Evolutionary conservation across 2,329 filamentous ascomycete species (phyloP).

Genomic region (Aspergillus sp.): DNA sequence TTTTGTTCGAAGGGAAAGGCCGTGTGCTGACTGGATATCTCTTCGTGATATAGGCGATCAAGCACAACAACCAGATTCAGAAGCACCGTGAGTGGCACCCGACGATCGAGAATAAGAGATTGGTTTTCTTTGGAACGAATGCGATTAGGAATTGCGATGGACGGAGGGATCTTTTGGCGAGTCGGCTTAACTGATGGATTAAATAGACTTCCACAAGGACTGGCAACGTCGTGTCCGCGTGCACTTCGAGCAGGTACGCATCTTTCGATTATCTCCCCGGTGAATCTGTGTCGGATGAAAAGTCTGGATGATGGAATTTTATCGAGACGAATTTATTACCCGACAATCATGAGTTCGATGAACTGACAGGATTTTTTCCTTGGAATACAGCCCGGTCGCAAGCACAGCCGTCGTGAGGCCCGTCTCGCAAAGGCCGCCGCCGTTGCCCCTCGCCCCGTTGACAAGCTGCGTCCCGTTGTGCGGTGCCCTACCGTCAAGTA

Average conservation of each 20-base stretch:
- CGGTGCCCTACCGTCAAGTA: constrained; percentile 98
- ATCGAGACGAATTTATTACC: constrained; percentile 16
- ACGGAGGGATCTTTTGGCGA: constrained; percentile 14
- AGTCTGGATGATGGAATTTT: constrained; percentile 8
- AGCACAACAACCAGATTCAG: constrained; percentile 98
- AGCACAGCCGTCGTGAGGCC: constrained; percentile 86
- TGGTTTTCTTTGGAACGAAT: constrained; percentile 3
- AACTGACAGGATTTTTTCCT: constrained; percentile 37
- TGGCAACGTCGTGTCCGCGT: constrained; percentile 98
- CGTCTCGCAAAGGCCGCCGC: constrained; percentile 93
- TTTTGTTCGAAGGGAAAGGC: background rate
- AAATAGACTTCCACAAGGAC: constrained; percentile 96
- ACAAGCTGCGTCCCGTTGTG: constrained; percentile 94
- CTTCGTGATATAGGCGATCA: constrained; percentile 74
- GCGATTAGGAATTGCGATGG: background rate
- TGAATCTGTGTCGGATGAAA: constrained; percentile 19
- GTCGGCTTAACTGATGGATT: constrained; percentile 26
- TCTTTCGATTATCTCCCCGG: constrained; percentile 23
- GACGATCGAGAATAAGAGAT: constrained; percentile 11
- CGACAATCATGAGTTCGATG: constrained; percentile 17
- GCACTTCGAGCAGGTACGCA: constrained; percentile 98
- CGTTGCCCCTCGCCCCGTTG: constrained; percentile 92
- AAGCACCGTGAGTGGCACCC: constrained; percentile 74
- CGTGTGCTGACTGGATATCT: constrained; percentile 21
- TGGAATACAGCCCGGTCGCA: constrained; percentile 80